A percentile compares a stretch with the other conserved stretches of the same genome.
These are phyloP conservation scores for Lichtheimia hyalospora DNA, from an alignment of 371 early-diverging fungal species.

Conservation along the genomic window DNA sequence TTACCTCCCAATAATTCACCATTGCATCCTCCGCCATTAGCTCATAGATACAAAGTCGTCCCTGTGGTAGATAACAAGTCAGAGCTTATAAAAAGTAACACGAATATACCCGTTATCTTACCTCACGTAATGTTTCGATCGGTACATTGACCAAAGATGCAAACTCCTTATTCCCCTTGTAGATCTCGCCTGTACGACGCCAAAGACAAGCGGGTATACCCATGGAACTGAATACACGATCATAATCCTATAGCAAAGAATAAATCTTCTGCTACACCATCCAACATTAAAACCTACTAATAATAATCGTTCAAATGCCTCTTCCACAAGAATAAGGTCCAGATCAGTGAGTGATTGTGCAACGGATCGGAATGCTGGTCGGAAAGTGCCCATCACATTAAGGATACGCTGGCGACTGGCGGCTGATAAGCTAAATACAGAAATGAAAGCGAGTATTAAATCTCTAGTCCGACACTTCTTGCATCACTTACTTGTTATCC, in stretches of 20 bases:
- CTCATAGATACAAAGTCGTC: constrained; percentile 80
- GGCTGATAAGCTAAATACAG: constrained; percentile 63
- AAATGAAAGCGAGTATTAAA: not conserved
- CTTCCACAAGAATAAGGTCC: constrained; percentile 91
- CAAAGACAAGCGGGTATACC: constrained; percentile 93
- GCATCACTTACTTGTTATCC: constrained; percentile 71
- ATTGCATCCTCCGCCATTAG: constrained; percentile 83
- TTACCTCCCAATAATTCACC: constrained; percentile 78
- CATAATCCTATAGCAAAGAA: constrained; percentile 68
- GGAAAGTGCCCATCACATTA: constrained; percentile 83
- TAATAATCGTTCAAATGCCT: constrained; percentile 89
- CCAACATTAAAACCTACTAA: constrained; percentile 43
- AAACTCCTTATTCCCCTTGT: constrained; percentile 94
- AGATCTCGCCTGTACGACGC: constrained; percentile 96
- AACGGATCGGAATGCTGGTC: constrained; percentile 83
- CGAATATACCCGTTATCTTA: constrained; percentile 17
- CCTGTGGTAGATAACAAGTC: constrained; percentile 25
- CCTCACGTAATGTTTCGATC: constrained; percentile 75
- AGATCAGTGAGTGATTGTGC: constrained; percentile 90
- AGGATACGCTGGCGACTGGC: constrained; percentile 76
- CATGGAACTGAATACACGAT: constrained; percentile 90
- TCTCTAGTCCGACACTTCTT: not conserved
- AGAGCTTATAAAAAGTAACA: not conserved
- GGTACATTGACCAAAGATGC: constrained; percentile 84
- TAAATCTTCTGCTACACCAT: not conserved